Conservation (phyloP, 73 alveolate genomes). For the Durusdinium trenchii region DNA sequence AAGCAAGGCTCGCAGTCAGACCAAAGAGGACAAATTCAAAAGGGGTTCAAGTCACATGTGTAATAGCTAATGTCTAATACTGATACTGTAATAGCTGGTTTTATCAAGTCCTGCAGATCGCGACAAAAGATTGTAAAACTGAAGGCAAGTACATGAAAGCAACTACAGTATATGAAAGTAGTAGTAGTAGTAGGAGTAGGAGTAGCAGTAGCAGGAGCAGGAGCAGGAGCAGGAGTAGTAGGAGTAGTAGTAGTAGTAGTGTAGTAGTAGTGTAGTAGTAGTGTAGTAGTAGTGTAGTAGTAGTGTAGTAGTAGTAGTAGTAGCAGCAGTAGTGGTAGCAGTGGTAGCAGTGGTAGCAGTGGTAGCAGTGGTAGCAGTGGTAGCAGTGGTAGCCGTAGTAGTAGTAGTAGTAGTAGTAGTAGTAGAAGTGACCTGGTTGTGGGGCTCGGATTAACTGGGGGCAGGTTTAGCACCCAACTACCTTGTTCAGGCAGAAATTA, state of each 20-base stretch:
- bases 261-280: neutral
- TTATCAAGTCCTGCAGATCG: too few relatives aligned
- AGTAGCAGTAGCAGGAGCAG: neutral
- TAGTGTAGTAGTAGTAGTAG: neutral
- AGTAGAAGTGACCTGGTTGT: neutral
- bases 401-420: neutral
- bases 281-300: neutral
- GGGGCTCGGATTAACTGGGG: too few relatives aligned
- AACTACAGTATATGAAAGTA: neutral
- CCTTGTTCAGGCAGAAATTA: too few relatives aligned
- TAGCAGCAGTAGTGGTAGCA: neutral
- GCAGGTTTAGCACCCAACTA: too few relatives aligned
- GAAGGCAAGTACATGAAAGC: neutral
- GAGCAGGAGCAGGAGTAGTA: neutral
- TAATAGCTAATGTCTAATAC: too few relatives aligned
- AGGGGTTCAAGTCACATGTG: too few relatives aligned
- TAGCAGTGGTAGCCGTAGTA: neutral
- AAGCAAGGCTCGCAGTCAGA: slow-evolving; percentile 26
- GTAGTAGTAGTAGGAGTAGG: neutral
- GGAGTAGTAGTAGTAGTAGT: neutral
- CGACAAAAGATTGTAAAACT: too few relatives aligned
- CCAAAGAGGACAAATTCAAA: slow-evolving; percentile 57
- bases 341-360: neutral
- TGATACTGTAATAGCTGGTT: too few relatives aligned
- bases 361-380: neutral